phyloP scores from a whole-genome alignment of 129 eudicot species.

The Deinandra increscens region DNA sequence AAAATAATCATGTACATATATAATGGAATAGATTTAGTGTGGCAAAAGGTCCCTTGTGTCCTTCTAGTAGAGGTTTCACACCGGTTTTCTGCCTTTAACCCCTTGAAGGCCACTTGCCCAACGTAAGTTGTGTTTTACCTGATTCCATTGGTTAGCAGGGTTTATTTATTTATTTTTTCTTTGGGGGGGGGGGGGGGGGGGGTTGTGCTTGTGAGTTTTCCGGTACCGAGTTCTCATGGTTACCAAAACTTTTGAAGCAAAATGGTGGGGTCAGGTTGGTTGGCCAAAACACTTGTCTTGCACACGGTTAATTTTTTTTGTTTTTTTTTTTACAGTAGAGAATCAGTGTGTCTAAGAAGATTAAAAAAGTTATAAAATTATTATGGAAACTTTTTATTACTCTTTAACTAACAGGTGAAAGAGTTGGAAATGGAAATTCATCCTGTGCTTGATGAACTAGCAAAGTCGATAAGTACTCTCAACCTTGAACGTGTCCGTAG shows the following conservation, averaged over 20 bases:
- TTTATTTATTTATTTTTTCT: too few species aligned
- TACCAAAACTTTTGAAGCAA: neutral
- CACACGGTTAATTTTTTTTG: too few species aligned
- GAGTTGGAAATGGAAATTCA: slow-evolving; percentile 89
- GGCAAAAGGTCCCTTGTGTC: neutral
- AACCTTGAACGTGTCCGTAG: slow-evolving; percentile 97
- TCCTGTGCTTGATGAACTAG: slow-evolving; percentile 97
- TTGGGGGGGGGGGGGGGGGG: too few species aligned
- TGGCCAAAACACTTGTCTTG: neutral
- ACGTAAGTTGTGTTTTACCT: too few species aligned
- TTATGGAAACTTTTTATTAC: neutral
- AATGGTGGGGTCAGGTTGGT: slow-evolving; percentile 2
- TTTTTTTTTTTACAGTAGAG: neutral
- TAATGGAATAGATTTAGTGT: neutral
- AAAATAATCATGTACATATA: slow-evolving; percentile 5
- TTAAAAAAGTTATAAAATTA: neutral
- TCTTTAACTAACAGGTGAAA: slow-evolving; percentile 54
- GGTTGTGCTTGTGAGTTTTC: too few species aligned
- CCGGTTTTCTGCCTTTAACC: too few species aligned
- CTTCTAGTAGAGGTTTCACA: too few species aligned
- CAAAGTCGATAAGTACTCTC: slow-evolving; percentile 84
- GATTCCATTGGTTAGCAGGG: too few species aligned
- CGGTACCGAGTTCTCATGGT: too few species aligned
- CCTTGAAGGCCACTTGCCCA: too few species aligned
- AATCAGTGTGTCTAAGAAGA: neutral